Evolutionary conservation across 768 basidiomycete species (phyloP), one percentile per base, ranked within the genome.

Genomic region (Tylopilus felleus): DNA sequence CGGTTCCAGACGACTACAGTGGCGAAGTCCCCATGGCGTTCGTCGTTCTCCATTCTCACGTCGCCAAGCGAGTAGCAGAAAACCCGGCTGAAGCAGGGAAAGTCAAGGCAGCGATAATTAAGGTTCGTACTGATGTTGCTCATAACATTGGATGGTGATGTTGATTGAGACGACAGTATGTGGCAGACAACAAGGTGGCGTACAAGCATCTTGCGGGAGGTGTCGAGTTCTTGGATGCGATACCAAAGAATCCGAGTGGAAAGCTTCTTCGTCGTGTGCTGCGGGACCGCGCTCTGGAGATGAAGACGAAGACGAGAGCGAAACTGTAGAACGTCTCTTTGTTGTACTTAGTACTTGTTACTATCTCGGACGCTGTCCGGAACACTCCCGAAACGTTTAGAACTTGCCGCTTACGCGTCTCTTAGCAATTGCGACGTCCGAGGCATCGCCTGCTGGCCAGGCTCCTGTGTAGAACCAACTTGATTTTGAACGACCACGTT

Each of bases 21-120:
- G 88, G 88, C 16, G 88, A 90, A 64, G 70, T 86, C 7, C 88
- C 88, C 0, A 63, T 88, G 62, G 88, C 86, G 5, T 89, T 82
- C 60, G 77, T 88, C 4, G 82, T 81, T 1, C 74, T 86, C 5
- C 74, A 70, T 7, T 58, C 67, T 2, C 66, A 73, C n/a, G 77
- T 79, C 8, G 66, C 74, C 4, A 47, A 69, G 47, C 71, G 72
- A 28, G 65, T 74, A 12, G 56, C 62, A 22, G 50, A 66, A 33
- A 64, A 71, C 44, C 65, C 72, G 1, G 54, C 1, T 23, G 68
- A 71, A 25, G 62, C 64, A 0, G 62, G 65, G 14, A 65, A 60
- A 4, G 71, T 83, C 45, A 79, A 79, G 60, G 65, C 60, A 23
- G 75, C 75, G 1, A 80, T 86, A 38, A 65, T 65, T 21, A 76